phyloP scores from a whole-genome alignment of 768 basidiomycete species.

The Tulasnella sp. region DNA sequence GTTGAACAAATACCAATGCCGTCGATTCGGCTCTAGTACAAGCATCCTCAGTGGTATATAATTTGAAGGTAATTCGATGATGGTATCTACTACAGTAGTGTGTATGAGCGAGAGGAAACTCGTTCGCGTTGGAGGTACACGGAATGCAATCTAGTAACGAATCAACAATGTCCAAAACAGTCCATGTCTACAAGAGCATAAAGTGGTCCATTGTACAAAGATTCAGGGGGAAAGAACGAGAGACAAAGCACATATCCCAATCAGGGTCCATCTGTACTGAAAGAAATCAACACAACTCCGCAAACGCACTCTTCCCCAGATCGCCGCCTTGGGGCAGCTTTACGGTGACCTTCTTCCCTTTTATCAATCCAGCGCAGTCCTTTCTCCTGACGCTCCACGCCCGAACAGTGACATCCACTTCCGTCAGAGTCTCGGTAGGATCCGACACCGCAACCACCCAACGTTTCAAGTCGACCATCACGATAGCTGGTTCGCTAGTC shows the following conservation, averaged over 20 bases:
- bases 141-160: too few relatives aligned
- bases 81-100: neutral
- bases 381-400: neutral
- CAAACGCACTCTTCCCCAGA: slow-evolving; percentile 18
- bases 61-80: neutral
- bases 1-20: neutral
- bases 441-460: slow-evolving; percentile 52
- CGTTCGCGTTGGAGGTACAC: too few relatives aligned
- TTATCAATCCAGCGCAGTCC: neutral
- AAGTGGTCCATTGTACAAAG: neutral
- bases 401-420: slow-evolving; percentile 10
- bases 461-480: slow-evolving; percentile 36
- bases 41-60: neutral
- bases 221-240: neutral
- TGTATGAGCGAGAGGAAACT: too few relatives aligned
- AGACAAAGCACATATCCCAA: neutral
- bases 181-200: neutral
- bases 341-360: slow-evolving; percentile 13
- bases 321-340: slow-evolving; percentile 21
- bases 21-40: neutral
- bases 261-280: neutral
- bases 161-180: neutral
- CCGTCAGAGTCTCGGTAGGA: slow-evolving; percentile 46
- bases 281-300: neutral
- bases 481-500: slow-evolving; percentile 28